These are phyloP conservation scores for Corchorus olitorius DNA, from an alignment of 345 rosid species.

Conservation along the genomic window DNA sequence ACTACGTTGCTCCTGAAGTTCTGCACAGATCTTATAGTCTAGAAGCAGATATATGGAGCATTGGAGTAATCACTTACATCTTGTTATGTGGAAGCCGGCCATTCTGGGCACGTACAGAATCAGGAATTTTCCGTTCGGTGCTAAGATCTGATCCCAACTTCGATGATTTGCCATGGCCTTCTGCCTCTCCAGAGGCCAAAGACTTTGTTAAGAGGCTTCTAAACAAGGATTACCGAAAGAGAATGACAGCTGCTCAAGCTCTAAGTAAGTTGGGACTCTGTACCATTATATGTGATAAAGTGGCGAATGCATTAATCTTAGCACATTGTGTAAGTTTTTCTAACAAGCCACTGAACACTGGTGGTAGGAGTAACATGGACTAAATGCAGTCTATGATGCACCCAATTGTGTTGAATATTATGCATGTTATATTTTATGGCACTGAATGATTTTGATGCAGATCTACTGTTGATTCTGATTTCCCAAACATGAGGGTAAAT, in stretches of 20 bases:
- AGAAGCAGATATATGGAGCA: constrained; percentile 91
- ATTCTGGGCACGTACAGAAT: constrained; percentile 87
- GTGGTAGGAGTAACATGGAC: background rate
- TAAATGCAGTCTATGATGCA: background rate
- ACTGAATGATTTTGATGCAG: background rate
- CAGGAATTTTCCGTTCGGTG: constrained; percentile 84
- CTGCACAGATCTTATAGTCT: constrained; percentile 79
- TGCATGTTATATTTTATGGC: background rate
- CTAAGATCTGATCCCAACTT: constrained; percentile 75
- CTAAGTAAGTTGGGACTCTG: constrained; percentile 52
- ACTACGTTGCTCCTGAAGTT: constrained; percentile 90
- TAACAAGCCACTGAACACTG: background rate
- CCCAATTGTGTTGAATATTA: background rate
- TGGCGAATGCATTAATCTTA: background rate
- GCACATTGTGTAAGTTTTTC: background rate
- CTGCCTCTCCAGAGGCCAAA: constrained; percentile 69
- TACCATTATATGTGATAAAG: background rate
- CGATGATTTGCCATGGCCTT: constrained; percentile 83
- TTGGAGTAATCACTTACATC: constrained; percentile 79
- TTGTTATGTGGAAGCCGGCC: constrained; percentile 87
- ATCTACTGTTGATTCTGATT: too few relatives aligned
- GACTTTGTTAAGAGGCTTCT: constrained; percentile 85
- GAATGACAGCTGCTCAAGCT: constrained; percentile 89
- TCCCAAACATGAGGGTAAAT: background rate
- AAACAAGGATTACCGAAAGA: constrained; percentile 80